phyloP scores from a whole-genome alignment of 2,329 filamentous ascomycete species.

The Erysiphe pulchra region DNA sequence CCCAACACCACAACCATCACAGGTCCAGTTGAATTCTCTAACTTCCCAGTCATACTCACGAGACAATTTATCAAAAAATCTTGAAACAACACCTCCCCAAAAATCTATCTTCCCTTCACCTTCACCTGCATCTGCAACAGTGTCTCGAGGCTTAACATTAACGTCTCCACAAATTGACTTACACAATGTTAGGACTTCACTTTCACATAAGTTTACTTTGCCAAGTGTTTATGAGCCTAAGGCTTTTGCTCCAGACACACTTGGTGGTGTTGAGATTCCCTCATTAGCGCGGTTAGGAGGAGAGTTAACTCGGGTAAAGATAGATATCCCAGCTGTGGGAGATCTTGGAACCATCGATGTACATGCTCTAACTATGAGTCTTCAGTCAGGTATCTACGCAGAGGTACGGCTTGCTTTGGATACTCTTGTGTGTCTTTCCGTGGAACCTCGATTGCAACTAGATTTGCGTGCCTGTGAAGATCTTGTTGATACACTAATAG shows the following conservation, averaged over 20 bases:
- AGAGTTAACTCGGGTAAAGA: slow-evolving; percentile 41
- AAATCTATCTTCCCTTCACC: slow-evolving; percentile 18
- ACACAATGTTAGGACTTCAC: slow-evolving; percentile 1
- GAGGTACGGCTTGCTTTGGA: slow-evolving; percentile 83
- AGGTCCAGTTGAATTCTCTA: slow-evolving; percentile 15
- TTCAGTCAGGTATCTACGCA: slow-evolving; percentile 70
- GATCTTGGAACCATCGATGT: slow-evolving; percentile 81
- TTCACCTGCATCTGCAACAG: slow-evolving; percentile 18
- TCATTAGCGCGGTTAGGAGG: slow-evolving; percentile 29
- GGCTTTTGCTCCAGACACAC: slow-evolving; percentile 27
- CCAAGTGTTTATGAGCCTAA: slow-evolving; percentile 25
- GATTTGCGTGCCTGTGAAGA: slow-evolving; percentile 60
- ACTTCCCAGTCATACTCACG: slow-evolving; percentile 19
- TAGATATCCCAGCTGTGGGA: slow-evolving; percentile 44
- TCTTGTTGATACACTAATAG: slow-evolving; percentile 62
- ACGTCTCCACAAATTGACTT: slow-evolving; percentile 9
- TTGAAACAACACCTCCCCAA: slow-evolving; percentile 17
- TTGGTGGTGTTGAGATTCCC: slow-evolving; percentile 48
- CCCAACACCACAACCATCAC: slow-evolving; percentile 20
- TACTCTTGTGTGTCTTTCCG: slow-evolving; percentile 42
- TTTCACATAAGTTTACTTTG: slow-evolving; percentile 6
- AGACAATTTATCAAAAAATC: slow-evolving; percentile 25
- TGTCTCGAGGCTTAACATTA: slow-evolving; percentile 7
- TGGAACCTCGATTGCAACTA: slow-evolving; percentile 32
- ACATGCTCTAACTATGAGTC: slow-evolving; percentile 62